Conservation (phyloP, 768 basidiomycete genomes). For the Naganishia antarctica region DNA sequence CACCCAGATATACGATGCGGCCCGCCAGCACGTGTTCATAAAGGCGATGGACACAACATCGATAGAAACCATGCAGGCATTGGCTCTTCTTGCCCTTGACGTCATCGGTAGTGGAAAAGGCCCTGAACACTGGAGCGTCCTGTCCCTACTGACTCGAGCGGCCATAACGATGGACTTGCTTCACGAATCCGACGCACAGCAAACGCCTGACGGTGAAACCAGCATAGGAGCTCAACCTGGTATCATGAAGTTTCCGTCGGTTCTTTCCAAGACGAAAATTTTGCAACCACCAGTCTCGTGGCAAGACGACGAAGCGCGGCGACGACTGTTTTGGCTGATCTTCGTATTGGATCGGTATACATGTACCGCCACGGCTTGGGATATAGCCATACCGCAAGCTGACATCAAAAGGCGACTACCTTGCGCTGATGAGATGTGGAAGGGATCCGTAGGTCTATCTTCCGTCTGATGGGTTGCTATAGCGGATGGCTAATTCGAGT, state of each 20-base stretch:
- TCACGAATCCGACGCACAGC: slow-evolving; percentile 19
- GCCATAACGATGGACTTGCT: slow-evolving; percentile 46
- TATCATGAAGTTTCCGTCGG: slow-evolving; percentile 16
- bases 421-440: slow-evolving; percentile 33
- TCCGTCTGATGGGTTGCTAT: too few species aligned
- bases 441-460: slow-evolving; percentile 29
- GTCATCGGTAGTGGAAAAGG: slow-evolving; percentile 48
- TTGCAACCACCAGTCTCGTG: slow-evolving; percentile 43
- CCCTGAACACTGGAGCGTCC: slow-evolving; percentile 46
- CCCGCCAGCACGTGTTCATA: slow-evolving; percentile 45
- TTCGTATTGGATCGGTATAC: slow-evolving; percentile 49
- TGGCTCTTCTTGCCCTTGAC: slow-evolving; percentile 47
- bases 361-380: slow-evolving; percentile 47
- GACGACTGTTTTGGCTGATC: slow-evolving; percentile 49
- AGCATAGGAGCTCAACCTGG: not conserved
- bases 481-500: too few species aligned
- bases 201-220: slow-evolving; percentile 2
- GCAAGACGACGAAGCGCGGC: slow-evolving; percentile 46
- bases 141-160: slow-evolving; percentile 46
- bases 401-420: slow-evolving; percentile 46
- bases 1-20: slow-evolving; percentile 36
- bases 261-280: slow-evolving; percentile 43
- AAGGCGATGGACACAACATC: slow-evolving; percentile 47
- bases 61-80: slow-evolving; percentile 45
- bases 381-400: slow-evolving; percentile 41